Evolutionary conservation across 2,329 filamentous ascomycete genomes (phyloP), one percentile per base, ranked within the genome.

Genomic region (Botryotinia calthae): DNA sequence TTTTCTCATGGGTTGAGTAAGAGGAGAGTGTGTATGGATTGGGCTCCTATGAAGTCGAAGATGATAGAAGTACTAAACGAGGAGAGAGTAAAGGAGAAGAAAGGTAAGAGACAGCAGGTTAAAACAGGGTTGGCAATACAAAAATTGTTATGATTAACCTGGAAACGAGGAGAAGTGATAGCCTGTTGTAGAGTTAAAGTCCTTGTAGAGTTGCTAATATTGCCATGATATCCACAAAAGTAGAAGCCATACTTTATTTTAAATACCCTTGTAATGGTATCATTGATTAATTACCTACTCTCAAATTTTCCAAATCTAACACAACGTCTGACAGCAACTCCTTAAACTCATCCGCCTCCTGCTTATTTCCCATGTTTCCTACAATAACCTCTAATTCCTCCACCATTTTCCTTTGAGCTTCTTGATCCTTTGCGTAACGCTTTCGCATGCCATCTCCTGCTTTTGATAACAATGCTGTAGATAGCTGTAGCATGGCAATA

Each of bases 401-500:
- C 6, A 84, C 84, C 68, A 89, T 82, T 5, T 87, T 86, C 14
- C 82, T 76, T 20, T 90, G 81, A 10, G 87, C 86, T 64, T 80
- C 78, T 25, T 84, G 83, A n/a, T 87, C 87, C 74, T 87, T 85
- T 2, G 80, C 78, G 75, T 88, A 88, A 28, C 88, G 83, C 76
- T 81, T 85, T 72, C 82, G 81, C 82, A 87, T 82, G 0, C 85
- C 86, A 0, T 79, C 75, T 22, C 78, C 74, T n/a, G 86, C 83
- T 42, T 83, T 83, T 1, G 78, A 81, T 42, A 90, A 79, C n/a
- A 90, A 78, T 4, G 85, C 82, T 20, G 86, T 84, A 34, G 85
- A 86, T 1, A 91, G 84, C 79, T 90, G 88, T 68, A 90, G 79
- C 42, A 85, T 83, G 2, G 86, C 86, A 7, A 88, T 82, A 63